These are phyloP conservation scores for Petunia axillaris DNA, from an alignment of 257 asterid genomes.

Conservation along the genomic window DNA sequence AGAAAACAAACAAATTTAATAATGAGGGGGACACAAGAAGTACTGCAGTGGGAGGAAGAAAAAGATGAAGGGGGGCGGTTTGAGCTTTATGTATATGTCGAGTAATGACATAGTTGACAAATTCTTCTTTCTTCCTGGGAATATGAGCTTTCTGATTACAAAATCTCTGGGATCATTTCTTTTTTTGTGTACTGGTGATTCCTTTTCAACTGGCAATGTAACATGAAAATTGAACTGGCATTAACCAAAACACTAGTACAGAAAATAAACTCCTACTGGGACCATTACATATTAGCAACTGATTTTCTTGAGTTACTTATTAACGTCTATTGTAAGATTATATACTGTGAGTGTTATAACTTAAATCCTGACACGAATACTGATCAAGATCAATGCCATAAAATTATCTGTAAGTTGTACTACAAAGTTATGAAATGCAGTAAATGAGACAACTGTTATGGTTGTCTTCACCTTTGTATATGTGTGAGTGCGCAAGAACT, in stretches of 20 bases:
- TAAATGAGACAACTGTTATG: conserved; percentile 22
- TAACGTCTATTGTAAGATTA: too few species aligned
- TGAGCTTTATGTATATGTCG: background rate
- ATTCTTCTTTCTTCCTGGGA: background rate
- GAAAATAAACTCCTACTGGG: background rate
- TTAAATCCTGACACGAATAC: background rate
- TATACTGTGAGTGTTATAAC: too few species aligned
- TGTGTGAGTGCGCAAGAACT: background rate
- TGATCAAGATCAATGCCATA: background rate
- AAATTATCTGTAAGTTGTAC: background rate
- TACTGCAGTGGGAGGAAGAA: background rate
- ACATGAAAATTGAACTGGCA: background rate
- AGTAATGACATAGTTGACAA: conserved; percentile 11
- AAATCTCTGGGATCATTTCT: background rate
- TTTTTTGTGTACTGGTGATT: background rate
- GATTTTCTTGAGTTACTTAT: too few species aligned
- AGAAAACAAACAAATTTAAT: conserved; percentile 12
- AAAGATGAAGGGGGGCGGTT: background rate
- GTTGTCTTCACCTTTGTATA: background rate
- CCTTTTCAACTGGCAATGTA: background rate
- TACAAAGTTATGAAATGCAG: background rate
- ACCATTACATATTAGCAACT: background rate
- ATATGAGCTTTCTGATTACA: conserved; percentile 12
- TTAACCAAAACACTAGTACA: background rate
- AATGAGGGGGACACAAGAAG: conserved; percentile 2